Evolutionary conservation across 495 filamentous ascomycete species (phyloP), one percentile per base, ranked within the genome.

Genomic region (Pyrenula aspistea): DNA sequence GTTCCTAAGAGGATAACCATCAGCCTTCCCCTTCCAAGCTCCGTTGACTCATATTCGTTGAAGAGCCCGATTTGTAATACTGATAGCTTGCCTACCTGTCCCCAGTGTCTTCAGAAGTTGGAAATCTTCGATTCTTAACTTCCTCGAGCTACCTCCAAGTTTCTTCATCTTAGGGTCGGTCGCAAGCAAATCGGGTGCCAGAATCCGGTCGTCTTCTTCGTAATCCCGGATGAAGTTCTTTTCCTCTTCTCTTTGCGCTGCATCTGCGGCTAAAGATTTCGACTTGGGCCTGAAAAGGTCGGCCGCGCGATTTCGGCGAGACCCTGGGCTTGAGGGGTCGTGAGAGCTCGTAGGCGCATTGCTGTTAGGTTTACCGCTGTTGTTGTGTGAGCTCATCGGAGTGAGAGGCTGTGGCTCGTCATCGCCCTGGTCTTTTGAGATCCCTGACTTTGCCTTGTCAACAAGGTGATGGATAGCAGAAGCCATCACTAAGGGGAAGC

Each of bases 71-170:
- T 25, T 47, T 50, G 25, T 23, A 21, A 55, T 21, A 57, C n/a
- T n/a, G n/a, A n/a, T n/a, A n/a, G 49, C 59, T 10, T 15, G 52
- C 72, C 66, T 60, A 92, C 89, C 89, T 21, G 91, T 95, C 57
- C 93, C 93, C 55, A 98, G 76, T 21, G 91, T 98, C 68, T 90
- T 91, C 60, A 96, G 74, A 22, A 91, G 78, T 48, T 84, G 71
- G 66, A 97, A 96, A 70, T 98, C 91, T 56, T 77, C 73, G 24
- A 91, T 70, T 36, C 68, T 74, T 60, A 88, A 65, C 25, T 71
- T 71, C 53, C 73, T 73, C 12, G 78, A 81, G 15, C 78, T 77
- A 19, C 76, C 68, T 2, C 80, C 82, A 31, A 87, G 69, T 24
- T 74, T 73, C 67, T 84, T 83, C 58, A 79, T 73, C 54, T 74